Conservation (phyloP, 441 rosid species). For the Kokia cookei region DNA sequence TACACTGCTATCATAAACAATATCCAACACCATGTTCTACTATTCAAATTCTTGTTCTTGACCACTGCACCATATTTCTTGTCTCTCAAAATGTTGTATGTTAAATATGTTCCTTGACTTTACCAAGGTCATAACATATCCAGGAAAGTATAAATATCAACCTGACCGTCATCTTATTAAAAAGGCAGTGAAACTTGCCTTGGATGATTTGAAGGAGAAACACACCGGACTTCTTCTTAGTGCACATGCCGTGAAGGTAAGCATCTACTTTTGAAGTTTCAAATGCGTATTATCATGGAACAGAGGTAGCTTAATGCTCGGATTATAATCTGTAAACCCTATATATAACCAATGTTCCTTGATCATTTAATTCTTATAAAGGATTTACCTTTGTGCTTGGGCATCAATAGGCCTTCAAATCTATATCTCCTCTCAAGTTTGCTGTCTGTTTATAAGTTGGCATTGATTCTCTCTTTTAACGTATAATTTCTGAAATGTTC, state of each 20-base stretch:
- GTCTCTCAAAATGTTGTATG: background rate
- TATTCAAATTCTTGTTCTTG: constrained; percentile 2
- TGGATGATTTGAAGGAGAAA: constrained; percentile 77
- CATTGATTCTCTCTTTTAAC: too few relatives aligned
- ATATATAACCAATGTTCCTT: background rate
- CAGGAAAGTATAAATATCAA: constrained; percentile 34
- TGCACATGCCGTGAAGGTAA: constrained; percentile 66
- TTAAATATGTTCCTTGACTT: constrained; percentile 35
- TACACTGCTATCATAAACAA: constrained; percentile 69
- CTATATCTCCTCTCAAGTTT: too few relatives aligned
- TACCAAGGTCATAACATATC: constrained; percentile 22
- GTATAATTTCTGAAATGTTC: too few relatives aligned
- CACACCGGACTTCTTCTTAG: constrained; percentile 66
- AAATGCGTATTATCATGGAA: background rate
- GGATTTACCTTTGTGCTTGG: background rate
- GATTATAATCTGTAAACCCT: background rate
- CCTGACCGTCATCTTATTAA: constrained; percentile 43
- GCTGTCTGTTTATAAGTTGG: too few relatives aligned
- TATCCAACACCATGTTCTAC: constrained; percentile 13
- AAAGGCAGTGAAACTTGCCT: constrained; percentile 58
- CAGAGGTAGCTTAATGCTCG: too few relatives aligned
- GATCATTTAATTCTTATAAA: background rate
- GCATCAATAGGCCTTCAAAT: too few relatives aligned
- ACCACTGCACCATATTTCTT: background rate
- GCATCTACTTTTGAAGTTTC: constrained; percentile 2